A percentile compares a stretch with the other conserved stretches of the same genome.
Evolutionary conservation across 1,284 basidiomycete genomes (phyloP).

Genomic region (Tilletia caries): DNA sequence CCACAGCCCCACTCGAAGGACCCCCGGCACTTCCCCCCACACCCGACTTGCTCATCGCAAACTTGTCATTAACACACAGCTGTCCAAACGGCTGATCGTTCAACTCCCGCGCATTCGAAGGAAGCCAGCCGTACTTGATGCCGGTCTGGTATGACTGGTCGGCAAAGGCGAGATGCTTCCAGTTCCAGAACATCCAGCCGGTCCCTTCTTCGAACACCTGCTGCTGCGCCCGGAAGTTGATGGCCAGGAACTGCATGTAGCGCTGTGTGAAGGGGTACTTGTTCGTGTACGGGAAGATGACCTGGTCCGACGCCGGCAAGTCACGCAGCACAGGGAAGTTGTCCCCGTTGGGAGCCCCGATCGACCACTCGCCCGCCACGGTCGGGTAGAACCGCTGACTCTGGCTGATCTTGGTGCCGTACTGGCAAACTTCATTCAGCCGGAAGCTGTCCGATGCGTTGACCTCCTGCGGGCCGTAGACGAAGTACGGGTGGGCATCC

Average conservation of each 20-base stretch:
- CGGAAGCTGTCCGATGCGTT: slow-evolving; percentile 30
- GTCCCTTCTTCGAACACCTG: slow-evolving; percentile 18
- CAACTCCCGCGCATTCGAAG: not conserved
- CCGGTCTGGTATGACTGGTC: slow-evolving; percentile 53
- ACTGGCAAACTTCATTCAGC: slow-evolving; percentile 32
- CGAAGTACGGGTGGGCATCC: slow-evolving; percentile 46
- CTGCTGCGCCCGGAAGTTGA: slow-evolving; percentile 16
- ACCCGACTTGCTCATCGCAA: not conserved
- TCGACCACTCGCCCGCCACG: slow-evolving; percentile 34
- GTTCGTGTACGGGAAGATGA: slow-evolving; percentile 38
- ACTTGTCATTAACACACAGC: slow-evolving; percentile 1
- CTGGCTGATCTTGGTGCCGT: slow-evolving; percentile 22
- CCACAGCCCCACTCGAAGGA: not conserved
- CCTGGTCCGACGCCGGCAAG: slow-evolving; percentile 29
- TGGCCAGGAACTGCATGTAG: slow-evolving; percentile 24
- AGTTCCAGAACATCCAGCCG: slow-evolving; percentile 72
- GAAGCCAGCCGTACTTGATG: slow-evolving; percentile 47
- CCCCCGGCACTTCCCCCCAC: not conserved
- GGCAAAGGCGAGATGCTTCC: slow-evolving; percentile 62
- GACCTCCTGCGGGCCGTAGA: slow-evolving; percentile 36
- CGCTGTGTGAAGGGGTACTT: slow-evolving; percentile 36
- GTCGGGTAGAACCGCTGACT: slow-evolving; percentile 39
- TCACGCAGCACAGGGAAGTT: slow-evolving; percentile 27
- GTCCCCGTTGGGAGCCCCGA: slow-evolving; percentile 42
- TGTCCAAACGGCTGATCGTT: not conserved